Evolutionary conservation across 106 monocot genomes (phyloP).

Genomic region (Hemerocallis citrina): DNA sequence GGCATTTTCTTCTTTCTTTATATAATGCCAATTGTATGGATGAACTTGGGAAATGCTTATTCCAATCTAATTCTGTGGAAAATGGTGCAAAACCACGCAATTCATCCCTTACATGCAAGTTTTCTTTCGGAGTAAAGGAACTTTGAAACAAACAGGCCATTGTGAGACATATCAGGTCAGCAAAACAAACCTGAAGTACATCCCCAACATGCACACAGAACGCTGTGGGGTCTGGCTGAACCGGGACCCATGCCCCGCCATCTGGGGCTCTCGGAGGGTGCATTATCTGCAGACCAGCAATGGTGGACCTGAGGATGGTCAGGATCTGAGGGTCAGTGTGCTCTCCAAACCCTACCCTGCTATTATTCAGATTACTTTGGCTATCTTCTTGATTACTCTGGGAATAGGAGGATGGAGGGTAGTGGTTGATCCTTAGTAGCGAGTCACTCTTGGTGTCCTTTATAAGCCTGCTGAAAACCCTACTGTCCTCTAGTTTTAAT

Average conservation of each 20-base stretch:
- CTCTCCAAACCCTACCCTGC: constrained; percentile 75
- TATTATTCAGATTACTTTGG: neutral
- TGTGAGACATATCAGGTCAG: too few species aligned
- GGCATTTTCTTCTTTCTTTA: too few species aligned
- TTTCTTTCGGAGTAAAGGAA: too few species aligned
- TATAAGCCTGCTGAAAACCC: constrained; percentile 32
- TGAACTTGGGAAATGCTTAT: too few species aligned
- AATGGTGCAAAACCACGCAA: too few species aligned
- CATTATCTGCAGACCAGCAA: constrained; percentile 65
- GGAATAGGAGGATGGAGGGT: constrained; percentile 14
- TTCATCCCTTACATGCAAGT: too few species aligned
- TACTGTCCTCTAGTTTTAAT: constrained; percentile 34
- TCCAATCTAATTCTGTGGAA: too few species aligned
- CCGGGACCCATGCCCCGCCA: constrained; percentile 40
- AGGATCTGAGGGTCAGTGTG: constrained; percentile 90
- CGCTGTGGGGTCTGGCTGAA: constrained; percentile 56
- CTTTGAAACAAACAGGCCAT: too few species aligned
- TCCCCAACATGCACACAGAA: constrained; percentile 80
- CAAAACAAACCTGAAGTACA: constrained; percentile 55
- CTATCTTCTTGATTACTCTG: neutral
- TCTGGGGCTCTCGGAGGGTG: neutral
- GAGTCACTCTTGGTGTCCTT: constrained; percentile 62
- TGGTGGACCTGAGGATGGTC: constrained; percentile 58
- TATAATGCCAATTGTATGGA: too few species aligned
- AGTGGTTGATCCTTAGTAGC: constrained; percentile 79